Evolutionary conservation across 2,329 filamentous ascomycete species (phyloP), one percentile per base, ranked within the genome.

Genomic region (Apiospora saccharicola): DNA sequence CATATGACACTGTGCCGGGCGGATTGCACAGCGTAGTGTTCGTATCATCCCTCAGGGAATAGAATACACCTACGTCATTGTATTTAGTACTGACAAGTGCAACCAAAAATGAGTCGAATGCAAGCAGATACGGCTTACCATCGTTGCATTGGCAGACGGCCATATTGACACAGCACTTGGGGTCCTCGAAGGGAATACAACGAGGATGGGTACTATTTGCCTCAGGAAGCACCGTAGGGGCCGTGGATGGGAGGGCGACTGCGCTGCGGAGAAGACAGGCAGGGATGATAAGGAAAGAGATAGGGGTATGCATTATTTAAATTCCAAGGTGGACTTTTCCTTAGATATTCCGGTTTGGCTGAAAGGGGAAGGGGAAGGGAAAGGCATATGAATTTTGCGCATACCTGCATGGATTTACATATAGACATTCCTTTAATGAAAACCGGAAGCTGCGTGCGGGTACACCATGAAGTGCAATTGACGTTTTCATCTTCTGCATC

Each of bases 1-100:
- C 73, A 46, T 74, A 76, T 14, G 67, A 71, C 13, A 74, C 44
- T 67, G 68, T 53, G 16, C 76, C 70, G 22, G 77, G 77, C 7
- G 76, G 77, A 0, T 70, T 46, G 61, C 77, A 78, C 57, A 75
- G 64, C 8, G 68, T 37, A 6, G 41, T 49, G 73, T 46, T 61
- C 72, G 47, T 76, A 72, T 67, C 30, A 68, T 47, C 53, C 10
- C 53, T 61, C 0, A 30, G 53, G 53, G 30, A 22, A 16, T 34
- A 61, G 30, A 34, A 61, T 22, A 61, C 1, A 7, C 53, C 53
- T 61, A 61, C 19, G 30, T 12, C 13, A 30, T n/a, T 26, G 13
- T 12, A 8, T 6, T 19, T 61, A 22, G 16, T 6, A 47, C 19
- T n/a, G 19, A 49, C 46, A 49, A 47, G 19, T 19, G n/a, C 49